Evolutionary conservation across 257 asterid species (phyloP).

Genomic region (Gentiana dahurica): DNA sequence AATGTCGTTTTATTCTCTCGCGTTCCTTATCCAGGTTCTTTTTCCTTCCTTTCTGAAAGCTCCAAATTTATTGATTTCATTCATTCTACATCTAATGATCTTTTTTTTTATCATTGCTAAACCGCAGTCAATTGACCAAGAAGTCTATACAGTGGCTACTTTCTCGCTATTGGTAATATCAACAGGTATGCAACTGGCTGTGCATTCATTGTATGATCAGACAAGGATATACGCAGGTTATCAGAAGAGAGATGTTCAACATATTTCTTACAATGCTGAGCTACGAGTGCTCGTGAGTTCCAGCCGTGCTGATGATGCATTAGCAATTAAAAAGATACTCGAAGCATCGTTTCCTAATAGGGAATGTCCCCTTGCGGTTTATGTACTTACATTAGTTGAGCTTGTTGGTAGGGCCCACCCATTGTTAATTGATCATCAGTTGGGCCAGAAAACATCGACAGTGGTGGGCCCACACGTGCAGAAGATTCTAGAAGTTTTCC

Average conservation of each 20-base stretch:
- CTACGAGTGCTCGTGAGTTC: slow-evolving; percentile 23
- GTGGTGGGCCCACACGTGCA: slow-evolving; percentile 15
- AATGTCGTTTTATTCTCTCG: slow-evolving; percentile 50
- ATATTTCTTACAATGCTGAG: slow-evolving; percentile 18
- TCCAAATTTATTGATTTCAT: too few species aligned
- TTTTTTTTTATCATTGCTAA: too few species aligned
- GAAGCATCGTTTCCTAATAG: slow-evolving; percentile 21
- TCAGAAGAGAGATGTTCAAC: slow-evolving; percentile 31
- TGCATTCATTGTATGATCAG: slow-evolving; percentile 18
- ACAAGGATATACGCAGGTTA: slow-evolving; percentile 27
- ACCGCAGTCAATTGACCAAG: slow-evolving; percentile 13
- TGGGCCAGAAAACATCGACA: slow-evolving; percentile 19
- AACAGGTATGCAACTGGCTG: slow-evolving; percentile 13
- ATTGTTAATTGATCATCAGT: slow-evolving; percentile 24
- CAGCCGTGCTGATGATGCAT: slow-evolving; percentile 22
- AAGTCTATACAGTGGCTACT: slow-evolving; percentile 18
- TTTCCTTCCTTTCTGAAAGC: too few species aligned
- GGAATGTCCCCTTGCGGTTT: slow-evolving; percentile 26
- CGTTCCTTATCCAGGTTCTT: slow-evolving; percentile 16
- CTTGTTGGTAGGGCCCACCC: slow-evolving; percentile 38
- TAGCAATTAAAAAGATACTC: slow-evolving; percentile 17
- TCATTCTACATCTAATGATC: too few species aligned
- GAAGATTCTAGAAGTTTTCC: slow-evolving; percentile 17
- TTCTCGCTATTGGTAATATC: slow-evolving; percentile 16
- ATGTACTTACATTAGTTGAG: slow-evolving; percentile 23